Evolutionary conservation across 2,329 filamentous ascomycete species (phyloP).

Genomic region (Aspergillus sergii): DNA sequence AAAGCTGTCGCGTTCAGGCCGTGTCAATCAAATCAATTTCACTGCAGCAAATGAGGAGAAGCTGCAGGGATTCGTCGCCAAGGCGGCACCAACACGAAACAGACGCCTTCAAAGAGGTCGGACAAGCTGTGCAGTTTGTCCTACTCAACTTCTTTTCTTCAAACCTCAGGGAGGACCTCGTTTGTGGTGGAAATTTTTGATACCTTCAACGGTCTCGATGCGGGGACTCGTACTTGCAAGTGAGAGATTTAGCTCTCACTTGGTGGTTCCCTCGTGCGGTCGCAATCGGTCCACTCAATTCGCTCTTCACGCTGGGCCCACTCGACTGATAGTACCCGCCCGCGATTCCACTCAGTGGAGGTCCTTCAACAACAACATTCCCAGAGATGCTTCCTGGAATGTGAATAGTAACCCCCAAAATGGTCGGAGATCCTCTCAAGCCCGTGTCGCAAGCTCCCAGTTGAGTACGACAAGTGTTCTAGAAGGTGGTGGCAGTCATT

Average conservation of each 20-base stretch:
- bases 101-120: neutral
- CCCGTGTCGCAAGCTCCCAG: neutral
- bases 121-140: neutral
- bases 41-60: slow-evolving; percentile 14
- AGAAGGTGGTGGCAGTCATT: slow-evolving; percentile 2
- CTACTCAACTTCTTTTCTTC: neutral
- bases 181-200: neutral
- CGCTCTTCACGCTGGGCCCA: slow-evolving; percentile 13
- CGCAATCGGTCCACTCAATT: slow-evolving; percentile 18
- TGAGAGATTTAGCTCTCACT: slow-evolving; percentile 33
- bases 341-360: slow-evolving; percentile 11
- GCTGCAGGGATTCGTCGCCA: slow-evolving; percentile 6
- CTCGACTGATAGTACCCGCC: slow-evolving; percentile 8
- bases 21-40: neutral
- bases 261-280: slow-evolving; percentile 27
- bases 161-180: neutral
- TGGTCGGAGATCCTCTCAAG: neutral
- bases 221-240: slow-evolving; percentile 25
- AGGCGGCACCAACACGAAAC: slow-evolving; percentile 3
- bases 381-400: neutral
- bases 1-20: slow-evolving; percentile 3
- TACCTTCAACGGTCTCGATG: slow-evolving; percentile 16
- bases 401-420: neutral
- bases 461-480: slow-evolving; percentile 3
- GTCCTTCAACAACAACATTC: neutral